Evolutionary conservation across 495 filamentous ascomycete genomes (phyloP), one percentile per base, ranked within the genome.

Genomic region (Talaromyces ruber): DNA sequence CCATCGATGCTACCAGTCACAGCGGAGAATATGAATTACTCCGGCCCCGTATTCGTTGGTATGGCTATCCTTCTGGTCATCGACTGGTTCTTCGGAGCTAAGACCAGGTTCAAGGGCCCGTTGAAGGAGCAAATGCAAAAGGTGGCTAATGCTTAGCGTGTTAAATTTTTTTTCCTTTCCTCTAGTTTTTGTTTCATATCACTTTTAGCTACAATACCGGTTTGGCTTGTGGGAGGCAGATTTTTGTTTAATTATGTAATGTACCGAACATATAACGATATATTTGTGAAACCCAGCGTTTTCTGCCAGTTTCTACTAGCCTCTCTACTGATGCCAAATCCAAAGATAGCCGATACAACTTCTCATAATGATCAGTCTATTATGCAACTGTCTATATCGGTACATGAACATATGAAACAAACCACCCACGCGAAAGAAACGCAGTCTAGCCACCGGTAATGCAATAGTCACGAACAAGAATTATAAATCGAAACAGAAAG

Each of bases 21-120:
- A 4, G 70, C 66, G 18, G 66, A 69, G 37, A 77, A 73, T 29
- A 79, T 79, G 77, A 79, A 79, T 61, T 79, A 79, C 65, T 70
- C 71, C 18, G 71, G 76, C 2, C 70, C 78, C 11, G 74, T 81
- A 22, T 70, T 77, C 53, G 76, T 68, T 2, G 67, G 68, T 21
- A 73, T 77, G 32, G 65, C 78, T 55, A 11, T 73, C 2, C 77
- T 80, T 60, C 72, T 72, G 3, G 64, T 70, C 43, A 64, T 64
- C 2, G 75, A 76, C 64, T 82, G 77, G 70, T 63, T 78, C 43
- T 47, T 72, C 37, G 68, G 71, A n/a, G 80, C 76, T 16, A 72
- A 71, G 56, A 62, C 63, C 50, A 29, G 61, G n/a, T 76, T 75
- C 59, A 58, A 59, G 29, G 70, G 72, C 3, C 72, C 74, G 53